A percentile compares a stretch with the other conserved stretches of the same genome.
These are phyloP conservation scores for Corylus heterophylla DNA, from an alignment of 306 rosid species.

Conservation along the genomic window DNA sequence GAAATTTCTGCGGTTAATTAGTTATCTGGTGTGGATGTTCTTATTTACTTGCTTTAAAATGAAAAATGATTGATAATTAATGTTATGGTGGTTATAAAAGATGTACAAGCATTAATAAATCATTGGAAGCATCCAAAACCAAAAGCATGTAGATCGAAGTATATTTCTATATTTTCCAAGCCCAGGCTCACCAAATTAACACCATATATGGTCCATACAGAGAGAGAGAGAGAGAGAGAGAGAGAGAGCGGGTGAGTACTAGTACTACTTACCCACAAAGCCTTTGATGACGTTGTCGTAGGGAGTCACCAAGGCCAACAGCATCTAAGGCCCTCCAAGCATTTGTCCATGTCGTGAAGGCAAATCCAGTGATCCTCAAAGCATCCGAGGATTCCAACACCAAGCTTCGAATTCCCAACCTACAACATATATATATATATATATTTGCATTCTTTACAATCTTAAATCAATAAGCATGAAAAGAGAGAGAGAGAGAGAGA, in stretches of 20 bases:
- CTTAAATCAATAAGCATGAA: not conserved
- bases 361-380: constrained; percentile 67
- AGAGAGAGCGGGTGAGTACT: not conserved
- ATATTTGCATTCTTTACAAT: not conserved
- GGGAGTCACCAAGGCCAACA: constrained; percentile 50
- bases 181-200: no score
- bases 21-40: not conserved
- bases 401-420: constrained; percentile 62
- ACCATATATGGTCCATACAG: no score
- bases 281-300: constrained; percentile 47
- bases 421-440: not conserved
- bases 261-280: constrained; percentile 40
- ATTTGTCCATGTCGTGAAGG: constrained; percentile 56
- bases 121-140: no score
- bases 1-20: not conserved
- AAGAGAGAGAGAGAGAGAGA: not conserved
- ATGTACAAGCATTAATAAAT: no score
- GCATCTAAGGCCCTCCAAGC: constrained; percentile 87
- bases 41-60: not conserved
- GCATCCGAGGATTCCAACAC: constrained; percentile 62
- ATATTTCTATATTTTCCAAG: no score
- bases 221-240: no score
- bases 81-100: no score
- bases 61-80: not conserved
- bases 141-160: no score